These are phyloP conservation scores for Phytophthora cactorum DNA, from an alignment of 352 stramenopile species.

Conservation along the genomic window DNA sequence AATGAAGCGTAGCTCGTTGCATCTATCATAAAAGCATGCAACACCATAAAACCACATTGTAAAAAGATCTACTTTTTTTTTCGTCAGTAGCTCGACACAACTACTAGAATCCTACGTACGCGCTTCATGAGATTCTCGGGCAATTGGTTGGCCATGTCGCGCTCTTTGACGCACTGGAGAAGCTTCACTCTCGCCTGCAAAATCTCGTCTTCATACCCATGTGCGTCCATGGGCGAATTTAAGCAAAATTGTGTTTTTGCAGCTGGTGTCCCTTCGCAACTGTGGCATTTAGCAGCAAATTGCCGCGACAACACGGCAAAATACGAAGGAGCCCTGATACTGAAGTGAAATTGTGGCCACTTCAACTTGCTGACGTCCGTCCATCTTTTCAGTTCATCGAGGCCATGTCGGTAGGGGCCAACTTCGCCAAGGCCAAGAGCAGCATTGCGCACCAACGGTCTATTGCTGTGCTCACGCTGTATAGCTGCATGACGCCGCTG, in stretches of 20 bases:
- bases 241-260: too few relatives aligned
- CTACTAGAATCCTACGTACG: slow-evolving; percentile 18
- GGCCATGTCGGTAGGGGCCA: slow-evolving; percentile 66
- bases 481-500: slow-evolving; percentile 74
- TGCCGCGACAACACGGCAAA: too few relatives aligned
- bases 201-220: slow-evolving; percentile 14
- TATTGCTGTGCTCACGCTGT: slow-evolving; percentile 59
- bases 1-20: slow-evolving; percentile 32
- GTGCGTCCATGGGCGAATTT: slow-evolving; percentile 16
- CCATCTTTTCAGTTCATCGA: slow-evolving; percentile 53
- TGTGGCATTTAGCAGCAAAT: too few relatives aligned
- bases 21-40: slow-evolving; percentile 24
- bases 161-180: slow-evolving; percentile 23
- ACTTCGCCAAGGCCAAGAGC: slow-evolving; percentile 64
- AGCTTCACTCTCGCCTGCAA: slow-evolving; percentile 15
- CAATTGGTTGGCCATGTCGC: slow-evolving; percentile 5
- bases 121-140: slow-evolving; percentile 34
- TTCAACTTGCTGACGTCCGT: slow-evolving; percentile 12
- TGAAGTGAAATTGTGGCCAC: neutral
- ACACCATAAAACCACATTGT: neutral
- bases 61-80: slow-evolving; percentile 24
- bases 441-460: slow-evolving; percentile 53
- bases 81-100: neutral
- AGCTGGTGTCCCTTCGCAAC: neutral
- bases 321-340: neutral